phyloP scores from a whole-genome alignment of 805 yeast species.

The Candida broadrunensis region DNA sequence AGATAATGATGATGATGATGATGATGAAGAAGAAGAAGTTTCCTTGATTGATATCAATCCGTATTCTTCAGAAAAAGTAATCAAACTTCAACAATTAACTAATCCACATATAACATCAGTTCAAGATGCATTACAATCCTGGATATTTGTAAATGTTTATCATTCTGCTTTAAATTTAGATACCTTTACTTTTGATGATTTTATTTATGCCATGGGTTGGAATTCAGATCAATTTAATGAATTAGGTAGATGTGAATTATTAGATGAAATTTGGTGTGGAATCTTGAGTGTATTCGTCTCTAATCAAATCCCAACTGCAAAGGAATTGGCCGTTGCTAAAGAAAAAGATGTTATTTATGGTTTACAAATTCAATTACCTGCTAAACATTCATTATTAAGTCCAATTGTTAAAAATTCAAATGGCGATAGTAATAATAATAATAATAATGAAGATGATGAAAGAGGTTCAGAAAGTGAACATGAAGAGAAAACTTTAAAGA shows the following conservation, averaged over 20 bases:
- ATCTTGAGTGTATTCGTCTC: constrained; percentile 55
- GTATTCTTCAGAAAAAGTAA: background rate
- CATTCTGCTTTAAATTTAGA: constrained; percentile 63
- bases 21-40: background rate
- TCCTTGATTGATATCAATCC: background rate
- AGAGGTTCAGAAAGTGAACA: constrained; percentile 25
- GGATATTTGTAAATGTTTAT: constrained; percentile 75
- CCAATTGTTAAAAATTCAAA: constrained; percentile 15
- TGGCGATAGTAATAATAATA: constrained; percentile 13
- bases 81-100: constrained; percentile 11
- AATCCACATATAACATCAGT: constrained; percentile 12
- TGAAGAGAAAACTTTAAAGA: constrained; percentile 17
- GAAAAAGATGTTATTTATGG: constrained; percentile 30
- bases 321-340: constrained; percentile 31
- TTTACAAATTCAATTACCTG: constrained; percentile 29
- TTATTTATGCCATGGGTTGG: constrained; percentile 55
- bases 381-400: constrained; percentile 20
- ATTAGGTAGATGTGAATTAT: constrained; percentile 45
- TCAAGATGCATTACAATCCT: constrained; percentile 58
- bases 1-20: constrained; percentile 6
- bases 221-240: constrained; percentile 34
- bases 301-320: constrained; percentile 22
- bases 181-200: constrained; percentile 78
- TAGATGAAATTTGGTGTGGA: constrained; percentile 70
- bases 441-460: constrained; percentile 17